These are phyloP conservation scores for Mucor lusitanicus DNA, from an alignment of 371 early-diverging fungal species.

Conservation along the genomic window DNA sequence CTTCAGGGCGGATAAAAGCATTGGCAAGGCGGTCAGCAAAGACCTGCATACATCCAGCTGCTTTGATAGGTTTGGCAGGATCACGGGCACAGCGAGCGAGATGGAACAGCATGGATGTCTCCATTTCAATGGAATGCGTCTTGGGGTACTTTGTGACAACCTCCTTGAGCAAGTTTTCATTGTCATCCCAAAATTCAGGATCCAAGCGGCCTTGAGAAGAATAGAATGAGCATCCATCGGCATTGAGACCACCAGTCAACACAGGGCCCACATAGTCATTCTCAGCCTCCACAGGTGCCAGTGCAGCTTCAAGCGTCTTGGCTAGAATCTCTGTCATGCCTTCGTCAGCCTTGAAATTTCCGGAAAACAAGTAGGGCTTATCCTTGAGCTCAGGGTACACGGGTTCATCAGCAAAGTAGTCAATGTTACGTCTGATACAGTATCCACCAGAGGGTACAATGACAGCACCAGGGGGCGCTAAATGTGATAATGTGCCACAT, in stretches of 20 bases:
- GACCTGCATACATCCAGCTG: slow-evolving; percentile 85
- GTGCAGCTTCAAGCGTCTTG: slow-evolving; percentile 30
- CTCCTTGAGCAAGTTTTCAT: slow-evolving; percentile 61
- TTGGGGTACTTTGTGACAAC: slow-evolving; percentile 58
- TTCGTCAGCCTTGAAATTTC: slow-evolving; percentile 62
- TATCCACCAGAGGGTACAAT: slow-evolving; percentile 76
- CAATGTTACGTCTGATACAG: slow-evolving; percentile 77
- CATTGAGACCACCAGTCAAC: slow-evolving; percentile 76
- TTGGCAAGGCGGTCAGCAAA: slow-evolving; percentile 81
- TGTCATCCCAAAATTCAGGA: slow-evolving; percentile 79
- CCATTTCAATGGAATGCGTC: slow-evolving; percentile 89
- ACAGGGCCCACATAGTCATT: slow-evolving; percentile 47
- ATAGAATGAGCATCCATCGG: slow-evolving; percentile 91
- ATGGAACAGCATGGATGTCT: slow-evolving; percentile 85
- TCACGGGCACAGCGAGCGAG: slow-evolving; percentile 62
- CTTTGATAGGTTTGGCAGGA: slow-evolving; percentile 59
- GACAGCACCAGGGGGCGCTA: slow-evolving; percentile 69
- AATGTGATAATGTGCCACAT: slow-evolving; percentile 77
- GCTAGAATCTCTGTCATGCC: slow-evolving; percentile 54
- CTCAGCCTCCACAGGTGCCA: slow-evolving; percentile 29
- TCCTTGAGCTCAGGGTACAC: slow-evolving; percentile 29
- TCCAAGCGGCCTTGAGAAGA: slow-evolving; percentile 86
- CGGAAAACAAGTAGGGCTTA: slow-evolving; percentile 71
- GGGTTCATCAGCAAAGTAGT: slow-evolving; percentile 62
- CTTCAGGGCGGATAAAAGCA: slow-evolving; percentile 72